Conservation (phyloP, 192 early-diverging fungal species). For the Rhizophlyctis rosea region DNA sequence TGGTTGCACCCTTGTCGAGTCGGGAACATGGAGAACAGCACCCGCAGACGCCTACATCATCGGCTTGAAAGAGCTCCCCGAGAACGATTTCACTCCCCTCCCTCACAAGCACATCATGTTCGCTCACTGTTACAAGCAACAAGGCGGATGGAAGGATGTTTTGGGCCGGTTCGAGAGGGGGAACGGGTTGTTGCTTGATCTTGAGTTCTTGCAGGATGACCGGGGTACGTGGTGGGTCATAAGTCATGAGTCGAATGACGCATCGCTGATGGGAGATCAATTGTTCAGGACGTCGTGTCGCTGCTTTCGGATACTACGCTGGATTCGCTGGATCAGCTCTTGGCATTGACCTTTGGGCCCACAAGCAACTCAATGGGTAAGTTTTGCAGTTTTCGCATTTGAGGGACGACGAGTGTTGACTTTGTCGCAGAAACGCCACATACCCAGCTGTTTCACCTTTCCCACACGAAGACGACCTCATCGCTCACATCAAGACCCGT, state of each 20-base stretch:
- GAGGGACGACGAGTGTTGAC: too few relatives aligned
- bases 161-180: conserved; percentile 80
- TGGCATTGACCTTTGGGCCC: conserved; percentile 85
- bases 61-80: conserved; percentile 95
- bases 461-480: conserved; percentile 77
- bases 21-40: conserved; percentile 82
- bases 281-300: conserved; percentile 76
- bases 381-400: too few relatives aligned
- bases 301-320: conserved; percentile 96
- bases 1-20: conserved; percentile 76
- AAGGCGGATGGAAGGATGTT: conserved; percentile 91
- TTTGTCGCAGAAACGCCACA: conserved; percentile 39
- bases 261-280: too few relatives aligned
- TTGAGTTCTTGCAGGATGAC: conserved; percentile 90
- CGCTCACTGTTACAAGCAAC: conserved; percentile 97
- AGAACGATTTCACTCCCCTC: conserved; percentile 85
- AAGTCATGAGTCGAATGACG: too few relatives aligned
- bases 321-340: conserved; percentile 94
- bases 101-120: conserved; percentile 95
- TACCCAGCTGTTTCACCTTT: conserved; percentile 81
- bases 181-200: conserved; percentile 83
- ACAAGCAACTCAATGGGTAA: conserved; percentile 28
- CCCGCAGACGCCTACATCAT: conserved; percentile 91
- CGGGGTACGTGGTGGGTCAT: conserved; percentile 34
- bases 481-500: conserved; percentile 64